Percentiles rank a stretch among this genome's conserved stretches.
phyloP scores from a whole-genome alignment of 1,284 basidiomycete species.

The Pascua guehoae region DNA sequence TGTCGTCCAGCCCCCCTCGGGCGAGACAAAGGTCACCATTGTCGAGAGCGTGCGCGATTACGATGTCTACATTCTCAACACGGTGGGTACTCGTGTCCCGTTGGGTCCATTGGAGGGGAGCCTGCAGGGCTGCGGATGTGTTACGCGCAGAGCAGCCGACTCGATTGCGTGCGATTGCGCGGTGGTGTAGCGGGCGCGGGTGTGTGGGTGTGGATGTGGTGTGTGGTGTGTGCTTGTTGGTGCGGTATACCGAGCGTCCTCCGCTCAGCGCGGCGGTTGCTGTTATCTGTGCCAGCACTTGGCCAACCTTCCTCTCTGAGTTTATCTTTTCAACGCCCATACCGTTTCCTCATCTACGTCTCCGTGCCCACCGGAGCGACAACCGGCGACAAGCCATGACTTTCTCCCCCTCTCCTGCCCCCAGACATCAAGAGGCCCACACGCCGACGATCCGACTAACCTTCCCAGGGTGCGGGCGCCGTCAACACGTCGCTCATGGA shows the following conservation, averaged over 20 bases:
- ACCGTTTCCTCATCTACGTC: too few relatives aligned
- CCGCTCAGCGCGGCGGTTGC: too few relatives aligned
- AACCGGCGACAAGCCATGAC: not conserved
- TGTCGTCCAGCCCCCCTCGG: slow-evolving; percentile 82
- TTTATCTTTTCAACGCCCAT: too few relatives aligned
- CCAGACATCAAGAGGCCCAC: too few relatives aligned
- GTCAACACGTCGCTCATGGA: slow-evolving; percentile 92
- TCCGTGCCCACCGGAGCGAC: too few relatives aligned
- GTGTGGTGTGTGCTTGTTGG: not conserved
- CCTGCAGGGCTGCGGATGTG: not conserved
- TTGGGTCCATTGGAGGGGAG: not conserved
- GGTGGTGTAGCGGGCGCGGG: slow-evolving; percentile 17
- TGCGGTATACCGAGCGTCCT: too few relatives aligned
- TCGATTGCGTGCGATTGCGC: not conserved
- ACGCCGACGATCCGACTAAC: too few relatives aligned
- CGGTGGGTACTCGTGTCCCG: slow-evolving; percentile 46
- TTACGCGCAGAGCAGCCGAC: not conserved
- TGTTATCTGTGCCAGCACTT: too few relatives aligned
- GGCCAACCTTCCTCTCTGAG: too few relatives aligned
- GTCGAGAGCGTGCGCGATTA: slow-evolving; percentile 94
- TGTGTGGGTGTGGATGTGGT: not conserved
- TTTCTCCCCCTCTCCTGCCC: too few relatives aligned
- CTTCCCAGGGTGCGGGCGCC: slow-evolving; percentile 40
- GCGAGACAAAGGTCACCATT: slow-evolving; percentile 88
- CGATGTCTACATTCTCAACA: slow-evolving; percentile 99